Percentiles rank a stretch among this genome's conserved stretches.
Conservation (phyloP, 2,329 filamentous ascomycete species). For the Cladosporium sp. region DNA sequence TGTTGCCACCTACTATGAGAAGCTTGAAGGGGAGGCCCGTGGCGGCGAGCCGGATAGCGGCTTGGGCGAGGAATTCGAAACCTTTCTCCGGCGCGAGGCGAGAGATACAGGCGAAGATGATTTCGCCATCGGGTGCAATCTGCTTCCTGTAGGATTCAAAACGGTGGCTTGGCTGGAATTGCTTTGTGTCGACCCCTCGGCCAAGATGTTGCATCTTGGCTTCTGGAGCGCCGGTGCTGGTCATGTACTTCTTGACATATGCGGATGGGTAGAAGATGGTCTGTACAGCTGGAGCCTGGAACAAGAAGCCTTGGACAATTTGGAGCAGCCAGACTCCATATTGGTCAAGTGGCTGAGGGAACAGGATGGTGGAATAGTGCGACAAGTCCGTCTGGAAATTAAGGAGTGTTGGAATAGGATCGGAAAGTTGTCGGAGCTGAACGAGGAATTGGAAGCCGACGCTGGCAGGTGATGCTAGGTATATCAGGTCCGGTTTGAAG, state of each 20-base stretch:
- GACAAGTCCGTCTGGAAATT: constrained; percentile 71
- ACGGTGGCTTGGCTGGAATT: constrained; percentile 55
- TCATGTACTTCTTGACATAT: constrained; percentile 60
- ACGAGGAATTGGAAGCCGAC: constrained; percentile 68
- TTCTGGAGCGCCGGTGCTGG: constrained; percentile 51
- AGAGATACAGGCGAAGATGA: constrained; percentile 63
- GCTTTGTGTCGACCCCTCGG: constrained; percentile 60
- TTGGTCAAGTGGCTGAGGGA: constrained; percentile 57
- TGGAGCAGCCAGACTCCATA: constrained; percentile 61
- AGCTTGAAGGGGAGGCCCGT: constrained; percentile 59
- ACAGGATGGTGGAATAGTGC: constrained; percentile 66
- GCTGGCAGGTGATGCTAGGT: constrained; percentile 65
- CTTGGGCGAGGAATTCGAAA: constrained; percentile 62
- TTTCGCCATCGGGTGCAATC: constrained; percentile 59
- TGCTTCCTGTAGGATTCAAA: constrained; percentile 49
- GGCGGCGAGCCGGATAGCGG: constrained; percentile 51
- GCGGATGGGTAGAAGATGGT: constrained; percentile 67
- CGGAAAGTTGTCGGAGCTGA: constrained; percentile 59
- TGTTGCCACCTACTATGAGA: constrained; percentile 65
- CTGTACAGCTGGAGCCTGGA: constrained; percentile 57
- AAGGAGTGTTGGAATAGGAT: constrained; percentile 57
- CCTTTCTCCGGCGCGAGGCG: constrained; percentile 68
- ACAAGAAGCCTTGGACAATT: constrained; percentile 63
- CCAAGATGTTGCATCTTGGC: constrained; percentile 59
- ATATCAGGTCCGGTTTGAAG: constrained; percentile 65